These are phyloP conservation scores for Pseudotulostoma volvatum DNA, from an alignment of 495 filamentous ascomycete genomes.

Conservation along the genomic window DNA sequence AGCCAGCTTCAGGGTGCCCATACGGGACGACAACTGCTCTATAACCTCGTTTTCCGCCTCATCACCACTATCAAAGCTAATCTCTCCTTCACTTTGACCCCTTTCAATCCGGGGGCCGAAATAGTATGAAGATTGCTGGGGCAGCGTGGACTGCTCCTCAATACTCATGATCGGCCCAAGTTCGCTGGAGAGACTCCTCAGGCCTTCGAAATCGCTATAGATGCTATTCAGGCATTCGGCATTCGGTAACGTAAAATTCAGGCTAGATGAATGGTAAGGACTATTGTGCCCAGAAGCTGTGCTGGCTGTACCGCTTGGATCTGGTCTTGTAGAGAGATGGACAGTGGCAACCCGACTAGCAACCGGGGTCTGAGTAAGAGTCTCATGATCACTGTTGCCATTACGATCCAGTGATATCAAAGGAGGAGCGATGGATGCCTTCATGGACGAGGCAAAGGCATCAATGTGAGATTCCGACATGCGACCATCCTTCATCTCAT, in stretches of 20 bases:
- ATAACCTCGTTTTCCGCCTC: constrained; percentile 31
- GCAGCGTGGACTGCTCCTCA: not conserved
- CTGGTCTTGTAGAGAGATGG: too few relatives aligned
- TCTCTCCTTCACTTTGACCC: too few relatives aligned
- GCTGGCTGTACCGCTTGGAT: not conserved
- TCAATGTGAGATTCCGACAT: too few relatives aligned
- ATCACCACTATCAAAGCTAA: constrained; percentile 27
- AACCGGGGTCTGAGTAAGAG: not conserved
- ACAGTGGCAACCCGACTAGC: not conserved
- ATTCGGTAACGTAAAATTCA: constrained; percentile 28
- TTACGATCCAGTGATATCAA: not conserved
- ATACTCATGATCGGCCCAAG: too few relatives aligned
- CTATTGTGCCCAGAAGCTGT: constrained; percentile 1
- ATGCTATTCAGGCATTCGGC: constrained; percentile 27
- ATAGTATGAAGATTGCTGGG: constrained; percentile 12
- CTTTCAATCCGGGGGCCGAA: too few relatives aligned
- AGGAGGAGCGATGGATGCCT: not conserved
- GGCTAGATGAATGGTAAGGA: constrained; percentile 17
- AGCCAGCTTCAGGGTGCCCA: constrained; percentile 31
- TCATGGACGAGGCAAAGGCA: not conserved
- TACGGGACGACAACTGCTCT: constrained; percentile 29
- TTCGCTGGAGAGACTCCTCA: not conserved
- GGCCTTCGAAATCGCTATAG: constrained; percentile 21
- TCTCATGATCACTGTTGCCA: not conserved
- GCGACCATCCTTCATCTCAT: too few relatives aligned